Base-by-base conservation (phyloP, 345 rosid genomes). In the Hirschfeldia incana region DNA sequence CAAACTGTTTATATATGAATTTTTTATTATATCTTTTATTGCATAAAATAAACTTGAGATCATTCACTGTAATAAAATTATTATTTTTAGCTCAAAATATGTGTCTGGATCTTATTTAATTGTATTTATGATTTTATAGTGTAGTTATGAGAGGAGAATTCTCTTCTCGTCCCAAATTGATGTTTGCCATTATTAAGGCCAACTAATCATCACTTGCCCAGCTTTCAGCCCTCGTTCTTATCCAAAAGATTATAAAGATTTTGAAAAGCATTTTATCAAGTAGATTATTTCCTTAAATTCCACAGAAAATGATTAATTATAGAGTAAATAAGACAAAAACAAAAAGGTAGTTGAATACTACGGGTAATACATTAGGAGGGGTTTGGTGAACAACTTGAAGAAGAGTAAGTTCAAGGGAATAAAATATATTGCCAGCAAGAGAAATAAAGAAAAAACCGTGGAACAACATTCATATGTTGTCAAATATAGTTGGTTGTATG, bases 331-430 rank as follows among this genome's bases (percentile, higher is more conserved):
- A 27, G 51, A 49, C 53, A 69, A 21, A 8, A 33, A 61, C 11
- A 34, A 32, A 53, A 59, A 76, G 73, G 60, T 76, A 10, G 80
- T 49, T 69, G 69, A 21, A 37, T 61, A 49, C 69, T 7, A 51
- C 8, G 7, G 55, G 75, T 69, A 1, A 61, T 8, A 49, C 46
- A 69, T 46, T 49, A 77, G 75, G 70, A 34, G 32, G 37, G 28
- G 39, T 69, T 77, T 70, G 80, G 75, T 77, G 75, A 77, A 70
- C 80, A 69, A 76, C 80, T 69, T 15, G 27, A 53, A 53, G 60
- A 53, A 53, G 60, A 53, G 27, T 53, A 53, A 53, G 60, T 53
- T 53, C 26, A 53, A 16, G 60, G 60, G 4, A 51, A 51, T n/a
- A n/a, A 5, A 5, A 51, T 51, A 51, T 51, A 51, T 6, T n/a